phyloP scores from a whole-genome alignment of 768 basidiomycete genomes.

The Leccinum boreale region DNA sequence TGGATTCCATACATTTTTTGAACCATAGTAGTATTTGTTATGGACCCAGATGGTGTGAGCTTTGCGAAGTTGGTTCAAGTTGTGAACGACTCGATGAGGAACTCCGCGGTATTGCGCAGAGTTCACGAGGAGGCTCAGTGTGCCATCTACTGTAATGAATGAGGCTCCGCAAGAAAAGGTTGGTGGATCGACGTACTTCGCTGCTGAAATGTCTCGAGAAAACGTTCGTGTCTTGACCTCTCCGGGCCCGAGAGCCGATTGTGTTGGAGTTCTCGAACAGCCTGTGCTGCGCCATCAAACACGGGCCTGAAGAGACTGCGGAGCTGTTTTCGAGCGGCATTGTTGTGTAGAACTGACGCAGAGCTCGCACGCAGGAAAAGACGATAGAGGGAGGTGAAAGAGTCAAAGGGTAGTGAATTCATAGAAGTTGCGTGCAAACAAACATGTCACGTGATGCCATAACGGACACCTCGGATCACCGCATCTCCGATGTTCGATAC shows the following conservation, averaged over 20 bases:
- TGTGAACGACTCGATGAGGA: conserved; percentile 55
- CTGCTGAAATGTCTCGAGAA: conserved; percentile 53
- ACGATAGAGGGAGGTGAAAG: conserved; percentile 58
- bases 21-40: conserved; percentile 17
- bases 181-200: conserved; percentile 41
- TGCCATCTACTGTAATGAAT: conserved; percentile 58
- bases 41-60: conserved; percentile 25
- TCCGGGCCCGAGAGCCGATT: conserved; percentile 22
- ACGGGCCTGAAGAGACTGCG: conserved; percentile 50
- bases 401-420: conserved; percentile 19
- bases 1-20: conserved; percentile 38
- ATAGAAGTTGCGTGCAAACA: background rate
- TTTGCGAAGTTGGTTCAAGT: conserved; percentile 39
- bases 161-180: conserved; percentile 2
- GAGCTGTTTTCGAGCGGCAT: conserved; percentile 40
- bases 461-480: background rate
- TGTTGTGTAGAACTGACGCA: conserved; percentile 56
- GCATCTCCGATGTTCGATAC: background rate
- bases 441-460: conserved; percentile 12
- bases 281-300: conserved; percentile 49
- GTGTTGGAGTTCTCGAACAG: conserved; percentile 40
- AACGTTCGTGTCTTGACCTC: conserved; percentile 33
- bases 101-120: conserved; percentile 64
- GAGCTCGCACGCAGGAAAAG: conserved; percentile 55
- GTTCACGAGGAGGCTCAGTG: conserved; percentile 56